These are phyloP conservation scores for Magnolia officinalis DNA, from an alignment of 164 flowering plant species.

Conservation along the genomic window DNA sequence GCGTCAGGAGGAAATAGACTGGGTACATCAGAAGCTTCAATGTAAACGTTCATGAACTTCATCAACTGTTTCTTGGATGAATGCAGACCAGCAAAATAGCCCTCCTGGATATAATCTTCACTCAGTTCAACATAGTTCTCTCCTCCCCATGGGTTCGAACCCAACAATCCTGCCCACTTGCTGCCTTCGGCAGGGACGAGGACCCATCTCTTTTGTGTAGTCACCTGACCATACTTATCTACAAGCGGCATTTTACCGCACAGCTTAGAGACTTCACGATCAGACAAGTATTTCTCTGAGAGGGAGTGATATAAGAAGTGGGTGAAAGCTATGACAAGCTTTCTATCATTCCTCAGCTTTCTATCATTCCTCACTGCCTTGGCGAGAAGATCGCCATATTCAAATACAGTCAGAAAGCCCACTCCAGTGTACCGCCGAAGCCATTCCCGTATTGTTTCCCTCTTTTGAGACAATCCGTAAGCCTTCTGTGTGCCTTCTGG, in stretches of 20 bases:
- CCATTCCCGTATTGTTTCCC: constrained; percentile 2
- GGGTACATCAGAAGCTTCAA: constrained; percentile 54
- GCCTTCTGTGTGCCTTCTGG: constrained; percentile 6
- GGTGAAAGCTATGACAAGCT: constrained; percentile 11
- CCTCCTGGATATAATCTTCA: constrained; percentile 41
- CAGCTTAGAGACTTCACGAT: constrained; percentile 16
- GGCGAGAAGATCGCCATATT: neutral
- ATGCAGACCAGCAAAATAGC: constrained; percentile 28
- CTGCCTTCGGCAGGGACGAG: constrained; percentile 65
- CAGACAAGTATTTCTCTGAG: constrained; percentile 11
- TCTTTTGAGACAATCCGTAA: neutral
- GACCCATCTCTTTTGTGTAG: constrained; percentile 23
- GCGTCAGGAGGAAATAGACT: constrained; percentile 47
- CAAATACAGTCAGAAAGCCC: neutral
- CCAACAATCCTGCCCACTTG: constrained; percentile 49
- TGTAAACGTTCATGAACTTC: constrained; percentile 27
- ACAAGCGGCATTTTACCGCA: constrained; percentile 43
- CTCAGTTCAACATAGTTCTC: constrained; percentile 42
- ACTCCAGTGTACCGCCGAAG: constrained; percentile 7
- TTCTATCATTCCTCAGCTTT: constrained; percentile 1
- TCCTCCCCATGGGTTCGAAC: constrained; percentile 52
- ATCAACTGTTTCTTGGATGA: constrained; percentile 28
- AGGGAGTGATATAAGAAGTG: constrained; percentile 41
- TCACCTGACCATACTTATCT: constrained; percentile 36
- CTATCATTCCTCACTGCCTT: neutral